Conservation (phyloP, 1,284 basidiomycete species). For the Chondrostereum purpureum region DNA sequence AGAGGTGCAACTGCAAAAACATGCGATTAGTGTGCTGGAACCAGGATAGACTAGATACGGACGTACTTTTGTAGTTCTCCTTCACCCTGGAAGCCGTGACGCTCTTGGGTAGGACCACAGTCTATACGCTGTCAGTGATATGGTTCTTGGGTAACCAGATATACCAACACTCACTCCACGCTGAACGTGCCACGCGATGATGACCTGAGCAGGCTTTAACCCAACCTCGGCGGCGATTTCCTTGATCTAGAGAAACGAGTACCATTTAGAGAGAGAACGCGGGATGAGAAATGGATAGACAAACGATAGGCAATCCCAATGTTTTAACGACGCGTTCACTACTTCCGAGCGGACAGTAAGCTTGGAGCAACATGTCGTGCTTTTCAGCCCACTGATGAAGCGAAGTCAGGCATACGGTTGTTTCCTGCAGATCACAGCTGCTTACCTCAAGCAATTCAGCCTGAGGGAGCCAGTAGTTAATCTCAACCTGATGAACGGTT, state of each 20-base stretch:
- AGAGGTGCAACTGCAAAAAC: slow-evolving; percentile 40
- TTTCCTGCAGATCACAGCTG: not conserved
- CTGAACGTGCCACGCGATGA: slow-evolving; percentile 76
- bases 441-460: slow-evolving; percentile 68
- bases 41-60: not conserved
- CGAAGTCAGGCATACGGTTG: no score
- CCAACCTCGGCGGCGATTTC: slow-evolving; percentile 56
- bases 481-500: slow-evolving; percentile 78
- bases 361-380: slow-evolving; percentile 63
- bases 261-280: not conserved
- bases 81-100: slow-evolving; percentile 67
- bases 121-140: slow-evolving; percentile 38
- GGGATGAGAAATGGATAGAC: slow-evolving; percentile 5
- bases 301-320: slow-evolving; percentile 49
- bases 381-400: slow-evolving; percentile 64
- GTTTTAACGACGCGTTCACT: slow-evolving; percentile 50
- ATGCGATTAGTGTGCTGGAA: not conserved
- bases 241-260: slow-evolving; percentile 33
- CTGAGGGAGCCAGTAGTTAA: slow-evolving; percentile 79
- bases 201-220: slow-evolving; percentile 70
- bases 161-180: slow-evolving; percentile 50
- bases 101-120: slow-evolving; percentile 73
- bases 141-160: not conserved
- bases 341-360: slow-evolving; percentile 77
- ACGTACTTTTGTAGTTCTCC: slow-evolving; percentile 61